Conservation (phyloP, 2,329 filamentous ascomycete species). For the Fusarium tanahbumbuense region DNA sequence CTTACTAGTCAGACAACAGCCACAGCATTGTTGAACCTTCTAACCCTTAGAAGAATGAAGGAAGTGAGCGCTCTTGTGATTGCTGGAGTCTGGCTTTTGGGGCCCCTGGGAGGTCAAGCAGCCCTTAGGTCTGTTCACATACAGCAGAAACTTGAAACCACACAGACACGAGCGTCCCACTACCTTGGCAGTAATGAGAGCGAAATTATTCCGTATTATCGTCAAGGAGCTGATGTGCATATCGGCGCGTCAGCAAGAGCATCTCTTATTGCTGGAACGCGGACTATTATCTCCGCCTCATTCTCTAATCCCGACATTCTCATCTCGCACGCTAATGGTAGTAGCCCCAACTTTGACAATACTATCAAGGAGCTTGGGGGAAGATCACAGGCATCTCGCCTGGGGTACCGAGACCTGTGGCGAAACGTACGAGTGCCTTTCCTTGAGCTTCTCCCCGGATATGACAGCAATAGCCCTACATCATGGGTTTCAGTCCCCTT, state of each 20-base stretch:
- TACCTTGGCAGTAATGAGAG: neutral
- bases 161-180: neutral
- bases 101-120: constrained; percentile 3
- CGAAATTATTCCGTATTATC: too few relatives aligned
- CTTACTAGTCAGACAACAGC: neutral
- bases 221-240: neutral
- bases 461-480: neutral
- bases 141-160: neutral
- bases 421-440: constrained; percentile 3
- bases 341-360: neutral
- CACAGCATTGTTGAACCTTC: accelerated
- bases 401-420: neutral
- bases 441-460: neutral
- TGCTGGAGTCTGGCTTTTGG: neutral
- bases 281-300: neutral
- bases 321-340: neutral
- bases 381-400: neutral
- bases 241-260: accelerated
- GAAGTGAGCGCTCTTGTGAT: accelerated
- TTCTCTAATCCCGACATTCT: neutral
- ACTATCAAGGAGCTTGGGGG: neutral
- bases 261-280: neutral
- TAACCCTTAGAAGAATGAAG: accelerated
- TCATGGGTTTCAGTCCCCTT: neutral
- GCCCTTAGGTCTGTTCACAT: neutral